Base-by-base conservation (phyloP, 139 green algal species). In the Chlamydomonas applanata region DNA sequence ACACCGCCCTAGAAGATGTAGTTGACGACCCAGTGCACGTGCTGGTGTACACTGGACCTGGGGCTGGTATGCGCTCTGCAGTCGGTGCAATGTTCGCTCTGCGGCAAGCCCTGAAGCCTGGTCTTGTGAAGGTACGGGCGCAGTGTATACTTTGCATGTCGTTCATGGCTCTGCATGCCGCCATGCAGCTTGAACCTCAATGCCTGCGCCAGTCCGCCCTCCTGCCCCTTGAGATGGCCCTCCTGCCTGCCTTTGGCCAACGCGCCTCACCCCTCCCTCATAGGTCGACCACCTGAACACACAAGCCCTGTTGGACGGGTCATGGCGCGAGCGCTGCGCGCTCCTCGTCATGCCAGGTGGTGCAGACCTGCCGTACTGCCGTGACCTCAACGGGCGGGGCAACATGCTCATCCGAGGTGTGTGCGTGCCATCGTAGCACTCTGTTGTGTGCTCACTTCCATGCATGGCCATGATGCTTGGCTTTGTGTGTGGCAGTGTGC, bases 311-410 rank as follows among this genome's bases (percentile, higher is more conserved):
- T 76, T 93, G 34, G 64, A 63, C n/a, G 86, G 86, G 1, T 34
- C 4, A 32, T 93, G 89, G 89, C 44, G 25, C 25, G 25, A 53
- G 4, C 9, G 46, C 16, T 83, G 73, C 52, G 46, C 77, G 27
- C 56, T 90, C 63, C 68, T 94, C 16, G 84, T 92, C 3, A 86
- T 94, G 87, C 89, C 90, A 0, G 90, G 90, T 0, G 90, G 90
- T 13, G 90, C 90, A 4, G 90, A 94, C 77, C 77, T 93, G 64
- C 90, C 90, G 0, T 94, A 94, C 78, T 91, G 85, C 79, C 79
- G 75, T 20, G 54, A 78, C 34, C 76, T 94, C 16, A 93, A 93
- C 14, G 90, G 87, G 13, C 33, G 9, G 3, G 89, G 89, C 62
- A 94, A 92, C 80, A 5, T 30, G 3, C 63, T 91, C 2, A 88